Base-by-base conservation (phyloP, 129 eudicot species). In the Daucus carota region DNA sequence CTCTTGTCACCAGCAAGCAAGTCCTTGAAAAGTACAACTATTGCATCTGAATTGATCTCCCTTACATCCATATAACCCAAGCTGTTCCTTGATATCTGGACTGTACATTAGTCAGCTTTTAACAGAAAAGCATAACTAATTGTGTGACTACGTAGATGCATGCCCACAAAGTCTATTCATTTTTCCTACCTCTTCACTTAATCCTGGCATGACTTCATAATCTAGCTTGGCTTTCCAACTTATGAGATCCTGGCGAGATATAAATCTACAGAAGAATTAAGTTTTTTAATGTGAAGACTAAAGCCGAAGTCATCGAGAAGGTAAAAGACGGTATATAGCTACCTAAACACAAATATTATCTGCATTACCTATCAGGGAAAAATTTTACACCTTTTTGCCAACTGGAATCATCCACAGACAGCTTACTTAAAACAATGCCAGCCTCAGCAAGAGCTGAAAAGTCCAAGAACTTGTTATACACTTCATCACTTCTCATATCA, bases 31-130 rank as follows among this genome's bases (percentile, higher is more conserved):
- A 94, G 86, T 43, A 79, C 92, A 17, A 79, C 76, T 76, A 81
- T 70, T 72, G 80, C 83, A 70, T 94, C 99, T 62, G 94, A 76
- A 66, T 79, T 82, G 72, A 89, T 91, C 74, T 89, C 93, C 96
- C 87, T 89, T 71, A 82, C 91, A 80, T 94, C 99, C 83, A 94
- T 77, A 81, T 91, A 87, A 67, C 90, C 96, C 68, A 88, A 75
- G 84, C 87, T 91, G 83, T 78, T 84, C 90, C 91, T 87, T 88
- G 93, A 84, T 82, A 91, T 85, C 99, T 94, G 99, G 92, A 91
- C 99, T 94, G 97, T 82, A 89, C 78, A 84, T 81, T 79, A 83
- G 92, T 89, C 88, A 94, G 90, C 77, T 73, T 82, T 79, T 79
- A 75, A 72, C 79, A 65, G 78, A 77, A 32, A 52, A 42, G 65